Evolutionary conservation across 371 early-diverging fungal genomes (phyloP), one percentile per base, ranked within the genome.

Genomic region (Mucor saturninus): DNA sequence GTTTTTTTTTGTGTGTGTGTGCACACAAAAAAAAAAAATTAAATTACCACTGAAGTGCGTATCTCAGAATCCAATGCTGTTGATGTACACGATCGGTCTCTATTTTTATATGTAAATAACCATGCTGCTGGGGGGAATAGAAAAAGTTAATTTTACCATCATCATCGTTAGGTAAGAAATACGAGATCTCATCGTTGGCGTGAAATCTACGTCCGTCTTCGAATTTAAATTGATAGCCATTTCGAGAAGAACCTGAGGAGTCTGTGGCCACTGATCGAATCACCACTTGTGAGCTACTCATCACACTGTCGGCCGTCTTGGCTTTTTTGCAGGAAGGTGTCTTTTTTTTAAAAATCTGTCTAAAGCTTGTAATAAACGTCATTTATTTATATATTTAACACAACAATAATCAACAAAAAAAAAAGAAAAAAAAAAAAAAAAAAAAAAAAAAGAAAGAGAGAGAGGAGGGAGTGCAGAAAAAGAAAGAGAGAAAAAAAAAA

Each of bases 91-190:
- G 55, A 57, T 69, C 69, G 13, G 52, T 42, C 55, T 69, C 69
- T 69, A 37, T 13, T 21, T 2, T 35, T 35, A 35, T 21, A 21
- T 21, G 21, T 21, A 21, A 21, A 21, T 21, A 21, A 21, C 21
- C 21, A 21, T 21, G 21, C 1, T 21, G 21, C 1, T 21, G 21
- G 21, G 21, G 21, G 21, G 21, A 21, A 1, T 21, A 21, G 21
- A 43, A 43, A 2, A 43, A 43, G 5, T n/a, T 2, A 2, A n/a
- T n/a, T 46, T 46, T 46, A 76, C 80, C 80, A 64, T 70, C 76
- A 48, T 80, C 71, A 40, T 86, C 84, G 49, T 80, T 80, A 3
- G 86, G 86, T 3, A 86, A 62, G 55, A 83, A 64, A 59, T 86
- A 86, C 3, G 77, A 61, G 2, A 77, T 75, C 15, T 61, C 70